Conservation (phyloP, 345 rosid genomes). For the Lumnitzera littorea region DNA sequence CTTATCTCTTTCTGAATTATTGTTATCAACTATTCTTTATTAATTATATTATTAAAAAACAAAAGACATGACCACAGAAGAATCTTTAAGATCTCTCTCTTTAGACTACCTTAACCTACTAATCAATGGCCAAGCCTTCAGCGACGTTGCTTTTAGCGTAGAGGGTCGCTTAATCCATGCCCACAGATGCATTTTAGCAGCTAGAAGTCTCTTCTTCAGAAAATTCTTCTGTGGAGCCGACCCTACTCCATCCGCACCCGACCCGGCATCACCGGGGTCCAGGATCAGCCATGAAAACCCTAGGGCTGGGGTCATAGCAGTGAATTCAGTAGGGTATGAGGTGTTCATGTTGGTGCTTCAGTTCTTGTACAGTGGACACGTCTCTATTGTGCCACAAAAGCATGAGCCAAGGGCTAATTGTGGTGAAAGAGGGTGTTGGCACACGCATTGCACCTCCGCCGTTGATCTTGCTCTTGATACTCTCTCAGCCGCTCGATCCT, state of each 20-base stretch:
- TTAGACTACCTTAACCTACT: slow-evolving; percentile 82
- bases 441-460: slow-evolving; percentile 97
- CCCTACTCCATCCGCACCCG: slow-evolving; percentile 45
- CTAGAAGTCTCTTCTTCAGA: slow-evolving; percentile 85
- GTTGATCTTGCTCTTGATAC: slow-evolving; percentile 99
- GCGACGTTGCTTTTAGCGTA: slow-evolving; percentile 95
- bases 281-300: slow-evolving; percentile 19
- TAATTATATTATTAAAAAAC: too few relatives aligned
- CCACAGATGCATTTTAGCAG: slow-evolving; percentile 96
- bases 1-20: slow-evolving; percentile 10
- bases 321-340: slow-evolving; percentile 95
- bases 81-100: slow-evolving; percentile 82
- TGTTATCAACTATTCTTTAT: too few relatives aligned
- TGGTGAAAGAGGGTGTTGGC: slow-evolving; percentile 97
- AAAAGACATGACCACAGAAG: slow-evolving; percentile 46
- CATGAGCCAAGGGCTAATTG: slow-evolving; percentile 95
- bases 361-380: slow-evolving; percentile 97
- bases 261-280: slow-evolving; percentile 34
- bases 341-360: slow-evolving; percentile 87
- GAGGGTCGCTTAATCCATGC: slow-evolving; percentile 97
- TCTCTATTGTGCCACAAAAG: slow-evolving; percentile 91
- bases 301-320: slow-evolving; percentile 56
- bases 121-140: slow-evolving; percentile 98
- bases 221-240: slow-evolving; percentile 91
- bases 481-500: slow-evolving; percentile 88